Evolutionary conservation across 257 asterid species (phyloP).

Genomic region (Jaltomata sinuosa): DNA sequence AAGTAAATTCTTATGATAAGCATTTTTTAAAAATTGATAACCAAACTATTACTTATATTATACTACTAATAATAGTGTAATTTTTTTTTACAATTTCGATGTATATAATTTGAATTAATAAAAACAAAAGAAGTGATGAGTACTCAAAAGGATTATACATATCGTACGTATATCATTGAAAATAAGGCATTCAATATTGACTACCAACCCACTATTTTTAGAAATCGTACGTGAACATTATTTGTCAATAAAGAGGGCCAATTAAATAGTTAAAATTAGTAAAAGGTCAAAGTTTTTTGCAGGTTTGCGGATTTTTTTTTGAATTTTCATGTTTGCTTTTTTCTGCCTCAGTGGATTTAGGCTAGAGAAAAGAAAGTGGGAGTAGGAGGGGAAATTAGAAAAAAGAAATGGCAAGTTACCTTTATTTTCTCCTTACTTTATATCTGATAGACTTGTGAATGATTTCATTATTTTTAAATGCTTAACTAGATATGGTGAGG

Average conservation of each 20-base stretch:
- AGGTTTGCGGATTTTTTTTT: neutral
- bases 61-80: no score
- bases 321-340: neutral
- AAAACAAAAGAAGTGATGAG: neutral
- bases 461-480: neutral
- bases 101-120: neutral
- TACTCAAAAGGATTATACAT: neutral
- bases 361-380: neutral
- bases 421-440: neutral
- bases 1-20: no score
- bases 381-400: neutral
- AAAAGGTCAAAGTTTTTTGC: neutral
- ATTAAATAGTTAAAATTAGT: neutral
- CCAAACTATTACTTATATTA: no score
- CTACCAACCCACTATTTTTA: neutral
- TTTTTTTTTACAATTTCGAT: no score
- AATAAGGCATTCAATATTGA: neutral
- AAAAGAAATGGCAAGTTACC: neutral
- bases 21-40: no score
- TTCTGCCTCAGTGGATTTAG: neutral
- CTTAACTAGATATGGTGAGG: neutral
- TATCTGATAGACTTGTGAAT: neutral
- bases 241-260: neutral
- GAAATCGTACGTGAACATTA: neutral
- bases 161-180: neutral